Evolutionary conservation across 257 asterid genomes (phyloP).

Genomic region (Jaltomata sinuosa): DNA sequence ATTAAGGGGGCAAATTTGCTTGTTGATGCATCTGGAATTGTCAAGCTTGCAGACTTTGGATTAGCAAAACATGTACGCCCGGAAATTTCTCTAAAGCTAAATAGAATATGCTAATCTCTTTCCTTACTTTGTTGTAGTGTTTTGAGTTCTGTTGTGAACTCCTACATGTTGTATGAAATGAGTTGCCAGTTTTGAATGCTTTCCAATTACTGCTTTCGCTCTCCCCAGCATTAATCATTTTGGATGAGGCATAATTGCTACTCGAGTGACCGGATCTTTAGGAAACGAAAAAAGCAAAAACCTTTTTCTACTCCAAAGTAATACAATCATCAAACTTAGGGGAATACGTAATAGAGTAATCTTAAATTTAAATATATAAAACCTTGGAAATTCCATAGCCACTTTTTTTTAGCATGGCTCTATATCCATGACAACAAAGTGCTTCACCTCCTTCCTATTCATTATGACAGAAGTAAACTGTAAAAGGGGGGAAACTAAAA

Average conservation of each 20-base stretch:
- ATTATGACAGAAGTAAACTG: not conserved
- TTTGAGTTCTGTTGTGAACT: not conserved
- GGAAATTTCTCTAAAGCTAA: not conserved
- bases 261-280: not conserved
- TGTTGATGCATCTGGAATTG: conserved; percentile 70
- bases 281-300: not conserved
- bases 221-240: not conserved
- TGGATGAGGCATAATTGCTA: not conserved
- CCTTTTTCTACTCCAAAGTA: not conserved
- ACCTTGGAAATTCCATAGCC: not conserved
- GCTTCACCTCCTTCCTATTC: not conserved
- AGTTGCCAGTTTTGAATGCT: not conserved
- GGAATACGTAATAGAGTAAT: not conserved
- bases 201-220: not conserved
- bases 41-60: conserved; percentile 92
- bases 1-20: conserved; percentile 92
- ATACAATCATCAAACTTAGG: not conserved
- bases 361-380: not conserved
- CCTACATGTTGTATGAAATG: not conserved
- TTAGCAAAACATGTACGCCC: conserved; percentile 79
- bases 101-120: not conserved
- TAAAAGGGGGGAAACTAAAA: not conserved
- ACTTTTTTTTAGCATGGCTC: not conserved
- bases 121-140: not conserved
- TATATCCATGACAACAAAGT: not conserved